Conservation (phyloP, 306 rosid species). For the Comarum palustre region DNA sequence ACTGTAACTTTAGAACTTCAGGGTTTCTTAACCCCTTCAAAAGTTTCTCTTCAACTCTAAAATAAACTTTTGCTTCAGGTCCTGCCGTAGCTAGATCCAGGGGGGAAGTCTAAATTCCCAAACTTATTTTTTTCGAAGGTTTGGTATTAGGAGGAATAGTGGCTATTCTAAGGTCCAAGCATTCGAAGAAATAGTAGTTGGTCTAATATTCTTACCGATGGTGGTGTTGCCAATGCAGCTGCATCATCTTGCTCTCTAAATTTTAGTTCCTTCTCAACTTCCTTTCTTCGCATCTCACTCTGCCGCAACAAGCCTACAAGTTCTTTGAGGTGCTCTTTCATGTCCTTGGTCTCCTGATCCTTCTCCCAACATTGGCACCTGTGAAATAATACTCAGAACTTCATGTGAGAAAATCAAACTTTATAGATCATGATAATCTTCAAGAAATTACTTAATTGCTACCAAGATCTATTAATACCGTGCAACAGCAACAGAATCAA, state of each 20-base stretch:
- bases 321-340: conserved; percentile 97
- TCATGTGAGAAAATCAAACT: conserved; percentile 10
- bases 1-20: not conserved
- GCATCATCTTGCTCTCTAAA: conserved; percentile 80
- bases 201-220: conserved; percentile 52
- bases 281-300: conserved; percentile 91
- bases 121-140: not conserved
- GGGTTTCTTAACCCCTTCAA: not conserved
- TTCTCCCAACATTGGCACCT: conserved; percentile 98
- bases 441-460: not conserved
- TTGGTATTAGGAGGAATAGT: not conserved
- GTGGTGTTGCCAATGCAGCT: conserved; percentile 66
- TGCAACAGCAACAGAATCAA: conserved; percentile 83
- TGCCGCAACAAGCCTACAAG: conserved; percentile 89
- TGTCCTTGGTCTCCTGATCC: conserved; percentile 88
- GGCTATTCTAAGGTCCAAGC: not conserved
- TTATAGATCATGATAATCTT: not conserved
- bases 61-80: not conserved
- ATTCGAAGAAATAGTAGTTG: not conserved
- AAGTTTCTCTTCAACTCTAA: not conserved
- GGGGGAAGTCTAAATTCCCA: not conserved
- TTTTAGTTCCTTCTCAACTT: conserved; percentile 85
- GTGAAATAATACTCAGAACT: conserved; percentile 30
- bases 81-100: not conserved
- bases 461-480: conserved; percentile 39